These are phyloP conservation scores for Tetradesmus lagerheimii DNA, from an alignment of 139 green algal genomes.

Conservation along the genomic window DNA sequence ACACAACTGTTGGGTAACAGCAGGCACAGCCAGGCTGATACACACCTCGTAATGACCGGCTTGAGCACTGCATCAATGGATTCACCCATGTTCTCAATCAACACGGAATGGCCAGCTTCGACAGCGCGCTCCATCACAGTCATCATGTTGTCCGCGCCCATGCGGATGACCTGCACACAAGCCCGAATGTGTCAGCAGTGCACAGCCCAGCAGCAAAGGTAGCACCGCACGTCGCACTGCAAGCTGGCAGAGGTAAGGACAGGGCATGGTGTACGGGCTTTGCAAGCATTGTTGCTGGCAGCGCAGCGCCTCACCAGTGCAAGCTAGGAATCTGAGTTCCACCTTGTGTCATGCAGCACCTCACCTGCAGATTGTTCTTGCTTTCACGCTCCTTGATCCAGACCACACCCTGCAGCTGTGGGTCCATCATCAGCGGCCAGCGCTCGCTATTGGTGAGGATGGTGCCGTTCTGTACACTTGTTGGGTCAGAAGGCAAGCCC, in stretches of 20 bases:
- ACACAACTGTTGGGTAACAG: background rate
- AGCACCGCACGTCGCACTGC: background rate
- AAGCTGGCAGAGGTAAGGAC: background rate
- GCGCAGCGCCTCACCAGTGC: background rate
- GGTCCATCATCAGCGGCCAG: slow-evolving; percentile 90
- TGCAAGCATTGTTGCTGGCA: background rate
- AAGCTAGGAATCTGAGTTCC: background rate
- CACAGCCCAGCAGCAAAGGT: background rate
- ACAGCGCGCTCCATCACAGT: slow-evolving; percentile 85
- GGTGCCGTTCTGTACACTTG: slow-evolving; percentile 83
- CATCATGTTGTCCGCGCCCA: slow-evolving; percentile 82
- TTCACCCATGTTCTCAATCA: slow-evolving; percentile 93
- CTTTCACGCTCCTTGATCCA: slow-evolving; percentile 91
- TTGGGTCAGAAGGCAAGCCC: slow-evolving; percentile 83
- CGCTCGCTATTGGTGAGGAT: slow-evolving; percentile 88
- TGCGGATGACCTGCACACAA: slow-evolving; percentile 73
- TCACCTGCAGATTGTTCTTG: slow-evolving; percentile 82
- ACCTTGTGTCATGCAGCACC: background rate
- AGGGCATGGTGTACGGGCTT: too few relatives aligned
- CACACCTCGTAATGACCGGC: slow-evolving; percentile 83
- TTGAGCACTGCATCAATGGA: slow-evolving; percentile 88
- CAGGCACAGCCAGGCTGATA: background rate
- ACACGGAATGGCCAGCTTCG: slow-evolving; percentile 80
- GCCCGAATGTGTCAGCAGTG: background rate
- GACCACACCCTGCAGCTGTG: slow-evolving; percentile 89